Evolutionary conservation across 768 basidiomycete genomes (phyloP), one percentile per base, ranked within the genome.

Genomic region (Mrakia frigida): DNA sequence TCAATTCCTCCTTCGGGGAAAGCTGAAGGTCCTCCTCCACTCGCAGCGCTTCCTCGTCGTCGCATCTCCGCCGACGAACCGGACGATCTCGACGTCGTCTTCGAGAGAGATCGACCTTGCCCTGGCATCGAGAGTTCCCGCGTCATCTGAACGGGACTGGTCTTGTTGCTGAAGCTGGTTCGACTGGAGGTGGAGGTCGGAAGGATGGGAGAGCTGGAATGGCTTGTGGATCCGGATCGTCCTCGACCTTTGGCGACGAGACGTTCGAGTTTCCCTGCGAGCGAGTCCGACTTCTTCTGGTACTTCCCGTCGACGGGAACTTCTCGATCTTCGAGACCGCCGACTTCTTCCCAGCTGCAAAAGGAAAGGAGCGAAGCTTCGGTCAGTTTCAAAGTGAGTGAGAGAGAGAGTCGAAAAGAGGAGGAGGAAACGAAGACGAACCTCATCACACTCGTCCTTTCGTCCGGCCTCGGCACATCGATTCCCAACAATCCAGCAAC

Each of bases 321-420:
- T 56, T 79, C 81, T 70, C 77, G 79, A 68, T 81, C 80, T 1
- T 78, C 79, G 18, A 72, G 75, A 28, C 80, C 80, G 4, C 80
- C 81, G 23, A 83, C 79, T 69, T 81, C 80, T 71, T 82, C 82
- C 82, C 82, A 83, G 43, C 77, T 78, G 37, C 16, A 23, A 1
- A 25, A 61, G 21, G 52, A 61, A 46, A 7, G 16, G 39, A 69
- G 46, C 0, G 4, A 18, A n/a, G 13, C 16, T 3, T 5, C n/a
- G 35, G 61, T 33, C 61, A 63, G 33, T 21, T 25, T 39, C 65
- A 21, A 68, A 21, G 23, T n/a, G 37, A 25, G 16, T 6, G 46
- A 50, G 46, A 14, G 46, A 16, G 18, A 21, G 21, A 21, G 35
- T 39, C 10, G 11, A n/a, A 35, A 2, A n/a, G n/a, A 43, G 7